These are phyloP conservation scores for Trichopus zeylanicus DNA, from an alignment of 116 monocot genomes.

Conservation along the genomic window DNA sequence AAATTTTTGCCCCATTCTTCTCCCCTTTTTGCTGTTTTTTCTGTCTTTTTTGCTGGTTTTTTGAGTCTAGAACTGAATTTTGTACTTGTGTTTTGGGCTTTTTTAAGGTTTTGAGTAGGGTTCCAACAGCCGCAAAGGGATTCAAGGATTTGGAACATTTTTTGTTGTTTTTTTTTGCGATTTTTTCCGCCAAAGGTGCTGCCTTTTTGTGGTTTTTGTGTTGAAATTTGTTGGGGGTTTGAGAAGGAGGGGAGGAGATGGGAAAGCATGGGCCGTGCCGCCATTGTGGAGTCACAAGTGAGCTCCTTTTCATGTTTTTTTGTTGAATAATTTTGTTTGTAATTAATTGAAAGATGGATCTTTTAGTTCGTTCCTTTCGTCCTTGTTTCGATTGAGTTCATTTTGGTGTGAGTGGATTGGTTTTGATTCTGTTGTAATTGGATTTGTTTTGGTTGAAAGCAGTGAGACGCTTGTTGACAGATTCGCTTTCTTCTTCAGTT, in stretches of 20 bases:
- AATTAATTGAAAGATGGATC: conserved; percentile 5
- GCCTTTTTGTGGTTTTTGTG: neutral
- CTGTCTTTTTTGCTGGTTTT: neutral
- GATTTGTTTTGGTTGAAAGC: neutral
- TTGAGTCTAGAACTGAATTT: too few species aligned
- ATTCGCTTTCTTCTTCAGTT: neutral
- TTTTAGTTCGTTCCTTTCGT: conserved; percentile 9
- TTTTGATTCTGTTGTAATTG: neutral
- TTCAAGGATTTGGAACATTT: conserved; percentile 5
- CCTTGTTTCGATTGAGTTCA: neutral
- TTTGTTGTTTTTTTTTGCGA: conserved; percentile 10
- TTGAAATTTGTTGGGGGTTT: conserved; percentile 9
- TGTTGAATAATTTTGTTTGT: too few species aligned
- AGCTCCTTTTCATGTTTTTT: conserved; percentile 43
- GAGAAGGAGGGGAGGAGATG: conserved; percentile 31
- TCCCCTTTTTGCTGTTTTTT: conserved; percentile 10
- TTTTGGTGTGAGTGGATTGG: neutral
- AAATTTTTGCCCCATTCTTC: conserved; percentile 9
- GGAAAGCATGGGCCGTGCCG: conserved; percentile 97
- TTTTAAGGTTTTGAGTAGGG: too few species aligned
- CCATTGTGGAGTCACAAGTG: conserved; percentile 99
- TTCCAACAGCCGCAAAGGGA: too few species aligned
- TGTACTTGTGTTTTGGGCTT: too few species aligned
- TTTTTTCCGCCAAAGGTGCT: too few species aligned
- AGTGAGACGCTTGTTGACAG: neutral